Evolutionary conservation across 805 yeast species (phyloP).

Genomic region (Grigorovia yakushimaensis): DNA sequence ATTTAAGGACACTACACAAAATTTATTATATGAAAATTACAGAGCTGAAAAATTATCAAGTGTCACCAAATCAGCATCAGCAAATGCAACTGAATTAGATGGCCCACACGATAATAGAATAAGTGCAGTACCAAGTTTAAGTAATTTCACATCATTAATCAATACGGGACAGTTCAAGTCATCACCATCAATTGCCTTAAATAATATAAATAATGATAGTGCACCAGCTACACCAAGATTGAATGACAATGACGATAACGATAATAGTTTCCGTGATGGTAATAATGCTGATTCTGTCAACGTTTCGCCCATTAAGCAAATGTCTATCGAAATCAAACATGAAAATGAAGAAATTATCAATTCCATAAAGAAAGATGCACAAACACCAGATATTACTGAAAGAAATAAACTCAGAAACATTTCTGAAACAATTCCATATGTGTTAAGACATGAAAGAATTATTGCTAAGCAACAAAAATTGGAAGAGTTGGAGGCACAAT

Average conservation of each 20-base stretch:
- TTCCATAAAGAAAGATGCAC: conserved; percentile 30
- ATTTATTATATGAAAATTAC: conserved; percentile 64
- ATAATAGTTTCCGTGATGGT: too few relatives aligned
- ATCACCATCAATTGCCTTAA: conserved; percentile 18
- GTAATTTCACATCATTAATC: conserved; percentile 28
- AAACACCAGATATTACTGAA: conserved; percentile 27
- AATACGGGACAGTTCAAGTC: conserved; percentile 29
- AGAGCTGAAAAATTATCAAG: conserved; percentile 66
- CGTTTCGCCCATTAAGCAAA: conserved; percentile 32
- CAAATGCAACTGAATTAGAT: not conserved
- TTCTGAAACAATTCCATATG: conserved; percentile 80
- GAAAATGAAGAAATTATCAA: conserved; percentile 33
- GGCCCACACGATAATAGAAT: conserved; percentile 12
- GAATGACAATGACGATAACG: conserved; percentile 1
- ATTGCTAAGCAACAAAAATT: conserved; percentile 67
- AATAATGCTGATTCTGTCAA: conserved; percentile 7
- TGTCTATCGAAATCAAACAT: conserved; percentile 28
- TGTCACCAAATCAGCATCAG: conserved; percentile 32
- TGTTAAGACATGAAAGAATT: conserved; percentile 65
- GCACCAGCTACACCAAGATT: conserved; percentile 18
- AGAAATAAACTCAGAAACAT: conserved; percentile 64
- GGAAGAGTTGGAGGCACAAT: conserved; percentile 69
- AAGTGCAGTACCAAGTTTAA: conserved; percentile 29
- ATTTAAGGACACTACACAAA: conserved; percentile 72
- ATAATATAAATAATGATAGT: not conserved